Conservation (phyloP, 768 basidiomycete species). For the Termitomyces sp. region DNA sequence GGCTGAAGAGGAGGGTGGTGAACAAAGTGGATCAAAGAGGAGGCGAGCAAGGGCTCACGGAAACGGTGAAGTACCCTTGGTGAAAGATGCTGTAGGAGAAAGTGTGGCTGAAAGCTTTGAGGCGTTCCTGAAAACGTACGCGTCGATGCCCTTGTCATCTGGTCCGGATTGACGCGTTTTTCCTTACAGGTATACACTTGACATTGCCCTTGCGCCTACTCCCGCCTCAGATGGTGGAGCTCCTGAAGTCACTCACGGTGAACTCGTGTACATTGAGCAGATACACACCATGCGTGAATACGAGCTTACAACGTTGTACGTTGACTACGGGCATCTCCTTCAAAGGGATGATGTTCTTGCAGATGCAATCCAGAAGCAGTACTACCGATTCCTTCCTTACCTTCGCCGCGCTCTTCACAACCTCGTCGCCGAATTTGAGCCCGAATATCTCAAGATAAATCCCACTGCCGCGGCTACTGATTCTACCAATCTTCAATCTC, state of each 20-base stretch:
- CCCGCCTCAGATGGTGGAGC: slow-evolving; percentile 69
- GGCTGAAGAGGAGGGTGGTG: slow-evolving; percentile 32
- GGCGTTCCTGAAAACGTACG: slow-evolving; percentile 86
- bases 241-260: slow-evolving; percentile 49
- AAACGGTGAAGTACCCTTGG: slow-evolving; percentile 72
- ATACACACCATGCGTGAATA: slow-evolving; percentile 94
- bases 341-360: slow-evolving; percentile 91
- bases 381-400: slow-evolving; percentile 96
- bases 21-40: slow-evolving; percentile 31
- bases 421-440: slow-evolving; percentile 84
- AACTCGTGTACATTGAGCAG: slow-evolving; percentile 85
- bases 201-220: slow-evolving; percentile 71
- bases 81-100: slow-evolving; percentile 93
- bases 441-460: slow-evolving; percentile 93
- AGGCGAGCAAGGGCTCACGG: slow-evolving; percentile 45
- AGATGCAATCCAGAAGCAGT: slow-evolving; percentile 88
- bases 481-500: slow-evolving; percentile 81
- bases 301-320: slow-evolving; percentile 91
- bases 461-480: slow-evolving; percentile 83
- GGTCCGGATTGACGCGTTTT: slow-evolving; percentile 10
- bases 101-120: slow-evolving; percentile 91
- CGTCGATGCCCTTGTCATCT: slow-evolving; percentile 10
- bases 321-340: slow-evolving; percentile 90
- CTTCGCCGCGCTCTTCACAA: slow-evolving; percentile 87
- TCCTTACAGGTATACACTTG: slow-evolving; percentile 72